Conservation (phyloP, 129 eudicot species). For the Solidago caesia region DNA sequence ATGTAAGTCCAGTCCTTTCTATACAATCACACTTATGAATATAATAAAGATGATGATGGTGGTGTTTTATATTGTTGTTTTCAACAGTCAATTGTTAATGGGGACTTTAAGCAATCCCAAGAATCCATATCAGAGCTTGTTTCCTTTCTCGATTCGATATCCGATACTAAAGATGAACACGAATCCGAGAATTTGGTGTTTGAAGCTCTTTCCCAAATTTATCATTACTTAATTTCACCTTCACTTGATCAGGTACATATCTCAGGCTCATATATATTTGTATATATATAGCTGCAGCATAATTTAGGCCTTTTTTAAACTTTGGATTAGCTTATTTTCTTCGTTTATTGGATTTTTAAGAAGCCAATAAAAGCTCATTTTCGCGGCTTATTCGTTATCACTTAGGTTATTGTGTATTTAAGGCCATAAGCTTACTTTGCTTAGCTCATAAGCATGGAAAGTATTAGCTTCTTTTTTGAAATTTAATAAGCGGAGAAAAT, state of each 20-base stretch:
- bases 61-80: constrained; percentile 1
- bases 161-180: constrained; percentile 46
- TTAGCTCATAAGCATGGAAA: too few relatives aligned
- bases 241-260: constrained; percentile 56
- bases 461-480: too few relatives aligned
- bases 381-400: too few relatives aligned
- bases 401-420: too few relatives aligned
- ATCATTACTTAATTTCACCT: constrained; percentile 43
- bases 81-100: constrained; percentile 54
- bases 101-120: constrained; percentile 47
- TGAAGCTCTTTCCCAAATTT: constrained; percentile 44
- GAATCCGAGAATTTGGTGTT: constrained; percentile 37
- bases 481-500: too few relatives aligned
- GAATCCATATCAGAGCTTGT: constrained; percentile 46
- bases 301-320: too few relatives aligned
- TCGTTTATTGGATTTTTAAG: too few relatives aligned
- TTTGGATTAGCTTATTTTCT: too few relatives aligned
- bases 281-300: too few relatives aligned
- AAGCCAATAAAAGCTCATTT: too few relatives aligned
- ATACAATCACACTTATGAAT: background rate
- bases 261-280: too few relatives aligned
- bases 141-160: constrained; percentile 45
- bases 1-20: constrained; percentile 29
- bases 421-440: too few relatives aligned
- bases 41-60: background rate